A percentile compares a stretch with the other conserved stretches of the same genome.
Evolutionary conservation across 208 protist genomes (phyloP).

Genomic region (Lotmaria passim): DNA sequence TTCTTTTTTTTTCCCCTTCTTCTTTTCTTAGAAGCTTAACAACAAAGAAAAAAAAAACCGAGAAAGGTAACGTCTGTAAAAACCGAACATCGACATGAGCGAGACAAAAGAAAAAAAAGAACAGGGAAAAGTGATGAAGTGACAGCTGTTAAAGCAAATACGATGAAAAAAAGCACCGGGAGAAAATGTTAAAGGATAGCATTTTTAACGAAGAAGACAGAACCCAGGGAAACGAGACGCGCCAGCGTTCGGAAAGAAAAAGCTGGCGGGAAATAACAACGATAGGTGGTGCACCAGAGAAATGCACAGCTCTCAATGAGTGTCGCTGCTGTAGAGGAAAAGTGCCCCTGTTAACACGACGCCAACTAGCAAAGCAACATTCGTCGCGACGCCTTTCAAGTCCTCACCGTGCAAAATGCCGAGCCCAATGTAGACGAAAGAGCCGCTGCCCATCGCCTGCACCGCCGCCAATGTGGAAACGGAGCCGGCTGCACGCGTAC

Average conservation of each 20-base stretch:
- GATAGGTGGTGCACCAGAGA: too few relatives aligned
- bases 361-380: slow-evolving; percentile 42
- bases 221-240: too few relatives aligned
- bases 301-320: slow-evolving; percentile 15
- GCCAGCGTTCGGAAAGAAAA: too few relatives aligned
- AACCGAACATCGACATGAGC: too few relatives aligned
- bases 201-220: too few relatives aligned
- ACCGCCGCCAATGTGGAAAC: slow-evolving; percentile 33
- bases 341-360: slow-evolving; percentile 42
- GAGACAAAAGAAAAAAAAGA: slow-evolving; percentile 1
- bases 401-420: slow-evolving; percentile 56
- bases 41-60: neutral
- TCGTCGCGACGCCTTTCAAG: slow-evolving; percentile 35
- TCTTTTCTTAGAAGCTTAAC: too few relatives aligned
- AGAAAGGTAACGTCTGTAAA: too few relatives aligned
- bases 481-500: neutral
- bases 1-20: too few relatives aligned
- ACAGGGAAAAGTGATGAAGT: neutral
- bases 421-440: slow-evolving; percentile 70
- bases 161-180: too few relatives aligned
- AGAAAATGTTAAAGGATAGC: too few relatives aligned
- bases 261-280: too few relatives aligned
- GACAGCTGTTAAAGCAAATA: too few relatives aligned
- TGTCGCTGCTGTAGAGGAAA: slow-evolving; percentile 20
- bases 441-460: slow-evolving; percentile 68